These are phyloP conservation scores for Penicillium robsamsonii DNA, from an alignment of 495 filamentous ascomycete genomes.

Conservation along the genomic window DNA sequence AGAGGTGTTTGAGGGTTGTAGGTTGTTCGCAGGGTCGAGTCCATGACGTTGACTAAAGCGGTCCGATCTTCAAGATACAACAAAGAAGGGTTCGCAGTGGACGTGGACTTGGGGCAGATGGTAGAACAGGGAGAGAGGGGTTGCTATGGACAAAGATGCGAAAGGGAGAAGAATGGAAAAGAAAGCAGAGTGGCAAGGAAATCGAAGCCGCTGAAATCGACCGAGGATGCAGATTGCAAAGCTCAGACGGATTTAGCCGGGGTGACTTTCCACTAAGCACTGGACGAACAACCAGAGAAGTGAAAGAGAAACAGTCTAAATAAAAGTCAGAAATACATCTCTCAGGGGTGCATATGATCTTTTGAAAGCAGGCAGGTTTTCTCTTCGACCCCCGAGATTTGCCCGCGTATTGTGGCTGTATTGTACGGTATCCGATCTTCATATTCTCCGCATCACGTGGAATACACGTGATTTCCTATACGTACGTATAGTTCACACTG, in stretches of 20 bases:
- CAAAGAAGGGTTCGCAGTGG: not conserved
- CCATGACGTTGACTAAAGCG: constrained; percentile 16
- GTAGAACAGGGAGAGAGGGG: not conserved
- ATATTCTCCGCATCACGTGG: constrained; percentile 7
- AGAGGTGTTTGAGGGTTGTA: constrained; percentile 18
- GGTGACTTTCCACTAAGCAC: not conserved
- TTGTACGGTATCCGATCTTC: not conserved
- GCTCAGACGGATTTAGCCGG: not conserved
- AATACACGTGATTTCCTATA: not conserved
- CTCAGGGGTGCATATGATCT: constrained; percentile 3
- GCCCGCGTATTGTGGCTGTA: constrained; percentile 4
- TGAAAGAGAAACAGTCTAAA: not conserved
- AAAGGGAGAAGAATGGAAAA: not conserved
- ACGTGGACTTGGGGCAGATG: not conserved
- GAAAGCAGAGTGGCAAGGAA: constrained; percentile 10
- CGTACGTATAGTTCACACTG: too few relatives aligned
- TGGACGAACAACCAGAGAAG: not conserved
- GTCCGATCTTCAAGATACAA: not conserved
- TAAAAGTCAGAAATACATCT: not conserved
- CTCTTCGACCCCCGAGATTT: constrained; percentile 6
- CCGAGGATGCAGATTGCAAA: constrained; percentile 1
- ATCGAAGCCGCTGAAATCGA: constrained; percentile 10
- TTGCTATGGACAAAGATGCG: constrained; percentile 2
- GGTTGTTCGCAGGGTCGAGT: constrained; percentile 20
- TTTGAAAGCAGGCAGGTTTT: constrained; percentile 2